Conservation (phyloP, 345 rosid species). For the Populus deltoides region DNA sequence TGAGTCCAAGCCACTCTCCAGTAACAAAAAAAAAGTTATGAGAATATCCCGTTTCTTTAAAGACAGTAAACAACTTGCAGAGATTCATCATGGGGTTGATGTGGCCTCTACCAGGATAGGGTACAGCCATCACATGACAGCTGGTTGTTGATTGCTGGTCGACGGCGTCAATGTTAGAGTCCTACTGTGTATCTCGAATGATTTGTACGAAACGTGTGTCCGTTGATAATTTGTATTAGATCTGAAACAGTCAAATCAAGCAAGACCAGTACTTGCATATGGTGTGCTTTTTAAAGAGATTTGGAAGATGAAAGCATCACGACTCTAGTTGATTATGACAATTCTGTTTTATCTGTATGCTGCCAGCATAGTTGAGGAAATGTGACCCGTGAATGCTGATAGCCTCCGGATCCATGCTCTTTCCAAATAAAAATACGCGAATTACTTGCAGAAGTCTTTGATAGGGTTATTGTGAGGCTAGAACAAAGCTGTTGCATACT, state of each 20-base stretch:
- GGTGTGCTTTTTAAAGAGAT: neutral
- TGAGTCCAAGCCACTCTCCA: conserved; percentile 61
- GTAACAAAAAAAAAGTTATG: conserved; percentile 59
- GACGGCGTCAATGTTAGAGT: conserved; percentile 7
- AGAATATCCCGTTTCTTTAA: conserved; percentile 30
- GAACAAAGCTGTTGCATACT: neutral
- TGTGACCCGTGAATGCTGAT: neutral
- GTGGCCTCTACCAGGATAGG: conserved; percentile 69
- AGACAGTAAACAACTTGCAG: conserved; percentile 33
- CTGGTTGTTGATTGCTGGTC: neutral
- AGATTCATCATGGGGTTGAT: conserved; percentile 68
- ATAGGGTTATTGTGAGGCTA: neutral
- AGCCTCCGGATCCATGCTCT: neutral
- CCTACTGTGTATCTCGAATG: neutral
- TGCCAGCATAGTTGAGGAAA: neutral
- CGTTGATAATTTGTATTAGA: no score
- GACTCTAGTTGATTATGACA: neutral
- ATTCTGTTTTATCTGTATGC: neutral
- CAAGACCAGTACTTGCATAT: neutral
- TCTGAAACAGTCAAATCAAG: neutral
- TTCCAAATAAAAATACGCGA: neutral
- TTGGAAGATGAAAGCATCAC: neutral
- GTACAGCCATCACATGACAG: conserved; percentile 53
- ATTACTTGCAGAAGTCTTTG: neutral
- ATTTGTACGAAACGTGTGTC: neutral